These are phyloP conservation scores for Psophocarpus tetragonolobus DNA, from an alignment of 306 rosid species.

Conservation along the genomic window DNA sequence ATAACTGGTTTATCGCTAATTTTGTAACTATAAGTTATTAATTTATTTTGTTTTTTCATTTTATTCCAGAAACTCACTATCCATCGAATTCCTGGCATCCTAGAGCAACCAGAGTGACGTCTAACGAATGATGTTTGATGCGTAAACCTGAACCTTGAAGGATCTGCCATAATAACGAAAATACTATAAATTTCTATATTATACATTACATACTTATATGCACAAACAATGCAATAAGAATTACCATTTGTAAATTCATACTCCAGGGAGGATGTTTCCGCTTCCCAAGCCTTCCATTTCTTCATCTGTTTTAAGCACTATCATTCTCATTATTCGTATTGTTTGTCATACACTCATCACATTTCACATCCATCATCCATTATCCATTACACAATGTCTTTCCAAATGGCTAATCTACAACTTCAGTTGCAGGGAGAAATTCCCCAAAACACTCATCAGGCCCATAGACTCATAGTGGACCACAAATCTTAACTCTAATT, in stretches of 20 bases:
- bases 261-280: conserved; percentile 64
- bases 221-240: not conserved
- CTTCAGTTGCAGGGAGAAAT: too few species aligned
- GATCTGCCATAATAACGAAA: conserved; percentile 41
- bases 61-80: conserved; percentile 47
- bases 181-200: too few species aligned
- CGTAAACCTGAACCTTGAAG: conserved; percentile 69
- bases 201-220: too few species aligned
- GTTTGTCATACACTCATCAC: too few species aligned
- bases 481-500: too few species aligned
- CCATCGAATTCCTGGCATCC: conserved; percentile 63
- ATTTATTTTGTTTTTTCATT: not conserved
- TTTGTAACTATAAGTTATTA: not conserved
- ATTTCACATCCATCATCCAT: too few species aligned
- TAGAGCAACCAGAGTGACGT: conserved; percentile 64
- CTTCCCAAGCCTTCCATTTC: conserved; percentile 80
- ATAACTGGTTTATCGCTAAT: not conserved
- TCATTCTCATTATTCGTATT: not conserved
- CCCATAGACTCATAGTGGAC: too few species aligned
- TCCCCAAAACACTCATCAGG: too few species aligned
- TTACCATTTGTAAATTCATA: conserved; percentile 68
- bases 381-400: too few species aligned
- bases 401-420: too few species aligned
- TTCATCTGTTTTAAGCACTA: conserved; percentile 45
- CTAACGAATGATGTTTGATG: conserved; percentile 70